phyloP scores from a whole-genome alignment of 768 basidiomycete species.

The Leccinum broughii region DNA sequence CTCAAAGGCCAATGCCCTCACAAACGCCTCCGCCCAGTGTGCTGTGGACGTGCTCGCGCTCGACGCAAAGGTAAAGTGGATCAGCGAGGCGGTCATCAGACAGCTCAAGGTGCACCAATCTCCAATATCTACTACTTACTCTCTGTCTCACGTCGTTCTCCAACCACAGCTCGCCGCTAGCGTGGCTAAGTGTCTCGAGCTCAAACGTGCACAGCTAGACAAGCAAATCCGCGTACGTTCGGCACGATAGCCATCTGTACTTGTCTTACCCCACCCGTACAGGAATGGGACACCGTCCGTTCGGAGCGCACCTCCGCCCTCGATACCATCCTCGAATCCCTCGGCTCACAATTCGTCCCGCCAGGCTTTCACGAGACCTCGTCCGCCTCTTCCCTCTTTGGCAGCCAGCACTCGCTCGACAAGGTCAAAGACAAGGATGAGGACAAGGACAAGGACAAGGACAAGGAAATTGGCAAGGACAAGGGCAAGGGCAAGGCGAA shows the following conservation, averaged over 20 bases:
- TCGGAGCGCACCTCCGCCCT: slow-evolving; percentile 59
- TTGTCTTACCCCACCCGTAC: slow-evolving; percentile 1
- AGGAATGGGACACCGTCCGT: slow-evolving; percentile 77
- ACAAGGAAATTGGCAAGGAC: not conserved
- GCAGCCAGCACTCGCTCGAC: slow-evolving; percentile 64
- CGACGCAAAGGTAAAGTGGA: slow-evolving; percentile 80
- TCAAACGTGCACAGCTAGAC: slow-evolving; percentile 61
- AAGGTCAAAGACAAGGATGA: not conserved
- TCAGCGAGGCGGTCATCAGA: slow-evolving; percentile 69
- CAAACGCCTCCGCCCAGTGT: slow-evolving; percentile 64
- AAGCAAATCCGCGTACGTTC: slow-evolving; percentile 60
- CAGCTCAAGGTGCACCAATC: slow-evolving; percentile 62
- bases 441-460: not conserved
- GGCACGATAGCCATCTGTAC: not conserved
- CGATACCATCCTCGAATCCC: slow-evolving; percentile 68
- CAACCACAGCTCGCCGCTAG: slow-evolving; percentile 59
- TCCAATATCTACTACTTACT: rapidly evolving
- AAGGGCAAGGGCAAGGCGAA: slow-evolving; percentile 20
- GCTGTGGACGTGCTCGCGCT: slow-evolving; percentile 73
- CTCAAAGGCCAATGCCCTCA: slow-evolving; percentile 58
- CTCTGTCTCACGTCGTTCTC: not conserved
- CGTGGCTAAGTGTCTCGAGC: slow-evolving; percentile 74
- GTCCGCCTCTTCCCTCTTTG: slow-evolving; percentile 74
- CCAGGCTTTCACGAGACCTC: slow-evolving; percentile 72
- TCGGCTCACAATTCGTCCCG: slow-evolving; percentile 72